Conservation (phyloP, 257 asterid genomes). For the Ophiorrhiza pumila region DNA sequence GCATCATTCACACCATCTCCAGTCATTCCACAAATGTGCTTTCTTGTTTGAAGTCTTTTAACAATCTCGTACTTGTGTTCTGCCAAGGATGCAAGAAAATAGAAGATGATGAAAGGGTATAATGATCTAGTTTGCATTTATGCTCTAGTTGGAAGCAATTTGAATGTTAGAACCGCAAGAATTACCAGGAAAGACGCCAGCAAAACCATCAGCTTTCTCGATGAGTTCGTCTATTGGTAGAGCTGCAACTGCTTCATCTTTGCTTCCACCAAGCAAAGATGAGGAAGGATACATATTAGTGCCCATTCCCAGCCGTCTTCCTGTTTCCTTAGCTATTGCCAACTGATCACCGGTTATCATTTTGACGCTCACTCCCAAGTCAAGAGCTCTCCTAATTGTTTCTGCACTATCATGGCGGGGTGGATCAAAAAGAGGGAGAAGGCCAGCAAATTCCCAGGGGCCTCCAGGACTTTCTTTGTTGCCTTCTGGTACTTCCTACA, state of each 20-base stretch:
- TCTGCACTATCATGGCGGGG: constrained; percentile 86
- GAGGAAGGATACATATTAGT: constrained; percentile 44
- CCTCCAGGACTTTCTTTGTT: constrained; percentile 64
- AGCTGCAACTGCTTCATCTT: constrained; percentile 24
- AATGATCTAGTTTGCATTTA: background rate
- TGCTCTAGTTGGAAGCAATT: constrained; percentile 8
- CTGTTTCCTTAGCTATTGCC: constrained; percentile 42
- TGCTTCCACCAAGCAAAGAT: constrained; percentile 29
- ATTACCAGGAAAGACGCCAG: constrained; percentile 41
- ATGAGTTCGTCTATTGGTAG: constrained; percentile 33
- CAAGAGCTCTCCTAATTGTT: constrained; percentile 64
- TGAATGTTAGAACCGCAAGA: constrained; percentile 2
- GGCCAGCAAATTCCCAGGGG: constrained; percentile 67
- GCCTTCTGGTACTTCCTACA: constrained; percentile 51
- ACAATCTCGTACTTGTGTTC: constrained; percentile 44
- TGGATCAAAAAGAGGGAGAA: constrained; percentile 77
- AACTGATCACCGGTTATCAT: constrained; percentile 70
- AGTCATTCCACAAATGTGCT: constrained; percentile 44
- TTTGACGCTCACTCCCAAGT: constrained; percentile 79
- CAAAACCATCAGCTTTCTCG: constrained; percentile 43
- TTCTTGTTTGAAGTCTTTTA: constrained; percentile 30
- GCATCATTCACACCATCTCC: constrained; percentile 50
- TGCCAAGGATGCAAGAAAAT: constrained; percentile 3
- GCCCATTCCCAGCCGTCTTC: constrained; percentile 42
- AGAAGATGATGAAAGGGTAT: background rate